These are phyloP conservation scores for Torulaspora quercuum DNA, from an alignment of 805 yeast genomes.

Conservation along the genomic window DNA sequence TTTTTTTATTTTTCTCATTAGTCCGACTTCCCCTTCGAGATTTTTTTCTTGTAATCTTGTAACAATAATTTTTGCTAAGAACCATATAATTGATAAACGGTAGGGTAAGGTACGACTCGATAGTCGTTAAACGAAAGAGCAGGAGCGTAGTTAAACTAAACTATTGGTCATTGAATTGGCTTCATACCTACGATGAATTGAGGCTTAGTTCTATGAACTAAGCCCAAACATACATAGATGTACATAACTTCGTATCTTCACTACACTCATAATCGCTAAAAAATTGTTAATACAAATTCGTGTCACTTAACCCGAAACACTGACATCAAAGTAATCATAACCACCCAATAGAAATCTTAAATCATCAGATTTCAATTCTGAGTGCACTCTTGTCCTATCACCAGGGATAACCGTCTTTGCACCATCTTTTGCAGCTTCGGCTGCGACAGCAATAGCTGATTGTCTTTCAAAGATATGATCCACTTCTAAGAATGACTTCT, in stretches of 20 bases:
- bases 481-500: conserved; percentile 59
- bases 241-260: conserved; percentile 5
- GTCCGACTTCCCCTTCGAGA: conserved; percentile 8
- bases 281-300: background rate
- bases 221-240: too few relatives aligned
- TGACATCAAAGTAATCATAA: conserved; percentile 73
- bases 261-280: background rate
- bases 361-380: conserved; percentile 34
- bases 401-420: background rate
- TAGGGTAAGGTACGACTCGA: too few relatives aligned
- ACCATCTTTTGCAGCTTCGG: background rate
- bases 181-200: too few relatives aligned
- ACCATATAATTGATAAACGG: too few relatives aligned
- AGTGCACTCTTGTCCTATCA: conserved; percentile 5
- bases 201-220: too few relatives aligned
- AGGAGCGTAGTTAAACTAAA: too few relatives aligned
- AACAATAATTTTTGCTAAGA: too few relatives aligned
- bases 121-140: too few relatives aligned
- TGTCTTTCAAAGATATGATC: conserved; percentile 45
- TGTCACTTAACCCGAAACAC: conserved; percentile 25
- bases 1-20: conserved; percentile 4
- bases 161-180: too few relatives aligned
- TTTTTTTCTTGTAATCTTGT: conserved; percentile 3
- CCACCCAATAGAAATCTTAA: conserved; percentile 62
- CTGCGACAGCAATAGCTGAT: conserved; percentile 7